These are phyloP conservation scores for Isatis tinctoria DNA, from an alignment of 345 rosid species.

Conservation along the genomic window DNA sequence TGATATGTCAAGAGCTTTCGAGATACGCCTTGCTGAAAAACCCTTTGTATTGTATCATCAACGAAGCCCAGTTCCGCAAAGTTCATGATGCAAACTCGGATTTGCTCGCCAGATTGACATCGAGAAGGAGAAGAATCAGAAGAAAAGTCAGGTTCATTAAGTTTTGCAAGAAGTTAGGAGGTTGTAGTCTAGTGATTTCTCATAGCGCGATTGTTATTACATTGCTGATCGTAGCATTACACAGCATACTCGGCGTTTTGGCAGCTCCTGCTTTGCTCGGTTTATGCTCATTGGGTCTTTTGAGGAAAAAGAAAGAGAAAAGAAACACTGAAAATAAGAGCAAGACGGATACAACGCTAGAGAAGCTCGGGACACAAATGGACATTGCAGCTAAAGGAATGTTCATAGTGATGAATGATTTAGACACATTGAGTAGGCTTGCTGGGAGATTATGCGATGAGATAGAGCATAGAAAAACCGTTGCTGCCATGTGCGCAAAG, in stretches of 20 bases:
- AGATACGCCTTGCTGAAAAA: constrained; percentile 45
- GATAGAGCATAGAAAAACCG: constrained; percentile 53
- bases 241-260: constrained; percentile 52
- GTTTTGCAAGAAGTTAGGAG: constrained; percentile 45
- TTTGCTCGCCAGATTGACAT: constrained; percentile 45
- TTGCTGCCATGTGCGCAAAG: constrained; percentile 52
- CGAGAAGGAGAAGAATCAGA: constrained; percentile 41
- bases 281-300: constrained; percentile 33
- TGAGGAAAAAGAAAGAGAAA: constrained; percentile 40
- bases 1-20: constrained; percentile 48
- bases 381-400: constrained; percentile 75
- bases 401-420: constrained; percentile 68
- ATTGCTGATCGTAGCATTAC: constrained; percentile 51
- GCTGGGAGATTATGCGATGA: constrained; percentile 58
- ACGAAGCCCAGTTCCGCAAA: constrained; percentile 33
- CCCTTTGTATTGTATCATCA: constrained; percentile 46
- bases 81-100: constrained; percentile 39
- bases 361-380: constrained; percentile 50
- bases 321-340: neutral
- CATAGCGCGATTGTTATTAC: constrained; percentile 39
- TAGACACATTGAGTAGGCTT: constrained; percentile 62
- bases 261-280: constrained; percentile 57
- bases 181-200: constrained; percentile 40
- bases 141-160: constrained; percentile 41
- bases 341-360: constrained; percentile 25